Evolutionary conservation across 306 rosid species (phyloP).

Genomic region (cucumber (Cucumis sativus)): DNA sequence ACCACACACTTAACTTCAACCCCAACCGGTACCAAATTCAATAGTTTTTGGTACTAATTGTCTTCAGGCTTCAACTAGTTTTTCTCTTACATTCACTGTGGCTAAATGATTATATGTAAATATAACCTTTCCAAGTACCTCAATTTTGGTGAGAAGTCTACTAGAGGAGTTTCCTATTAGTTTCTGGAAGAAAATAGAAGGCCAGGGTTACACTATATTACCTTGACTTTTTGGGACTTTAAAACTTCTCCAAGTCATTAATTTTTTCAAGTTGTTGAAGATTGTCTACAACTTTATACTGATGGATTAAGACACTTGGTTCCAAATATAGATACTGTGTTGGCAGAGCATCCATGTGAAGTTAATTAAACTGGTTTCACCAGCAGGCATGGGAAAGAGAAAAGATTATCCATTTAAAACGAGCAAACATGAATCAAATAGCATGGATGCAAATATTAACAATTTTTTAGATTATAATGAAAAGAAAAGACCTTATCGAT

Average conservation of each 20-base stretch:
- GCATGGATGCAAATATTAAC: background rate
- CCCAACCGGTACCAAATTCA: background rate
- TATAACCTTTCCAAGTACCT: background rate
- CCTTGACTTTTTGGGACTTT: background rate
- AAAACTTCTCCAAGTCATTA: background rate
- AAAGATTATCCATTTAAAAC: background rate
- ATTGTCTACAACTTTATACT: background rate
- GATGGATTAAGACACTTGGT: background rate
- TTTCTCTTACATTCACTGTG: background rate
- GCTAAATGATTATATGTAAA: background rate
- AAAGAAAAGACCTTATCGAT: no score
- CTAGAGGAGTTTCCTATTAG: background rate
- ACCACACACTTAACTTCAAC: background rate
- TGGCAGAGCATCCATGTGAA: background rate
- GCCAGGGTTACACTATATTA: background rate
- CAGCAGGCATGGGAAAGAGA: background rate
- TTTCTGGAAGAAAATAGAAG: background rate
- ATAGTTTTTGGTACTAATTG: background rate
- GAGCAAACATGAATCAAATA: background rate
- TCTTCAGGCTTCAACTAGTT: background rate
- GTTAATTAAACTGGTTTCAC: background rate
- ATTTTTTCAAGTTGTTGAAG: background rate
- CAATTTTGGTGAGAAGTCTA: background rate
- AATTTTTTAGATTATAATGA: background rate
- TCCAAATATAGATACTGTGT: background rate